Percentiles rank a stretch among this genome's conserved stretches.
These are phyloP conservation scores for Aeminium ludgeri DNA, from an alignment of 495 filamentous ascomycete species.

Conservation along the genomic window DNA sequence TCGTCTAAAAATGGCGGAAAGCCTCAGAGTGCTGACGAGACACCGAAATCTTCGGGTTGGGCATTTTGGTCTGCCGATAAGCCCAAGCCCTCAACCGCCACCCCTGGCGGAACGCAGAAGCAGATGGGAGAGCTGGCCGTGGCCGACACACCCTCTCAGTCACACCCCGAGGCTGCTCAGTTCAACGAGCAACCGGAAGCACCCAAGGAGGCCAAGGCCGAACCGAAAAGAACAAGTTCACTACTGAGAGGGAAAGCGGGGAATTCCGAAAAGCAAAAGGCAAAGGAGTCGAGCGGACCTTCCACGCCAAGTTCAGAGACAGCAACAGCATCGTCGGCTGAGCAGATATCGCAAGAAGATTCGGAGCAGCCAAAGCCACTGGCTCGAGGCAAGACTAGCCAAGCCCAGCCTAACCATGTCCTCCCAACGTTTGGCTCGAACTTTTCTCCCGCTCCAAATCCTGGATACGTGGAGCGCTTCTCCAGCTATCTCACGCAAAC, in stretches of 20 bases:
- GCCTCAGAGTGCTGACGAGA: slow-evolving; percentile 2
- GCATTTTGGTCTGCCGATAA: slow-evolving; percentile 66
- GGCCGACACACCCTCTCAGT: slow-evolving; percentile 47
- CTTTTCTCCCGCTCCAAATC: slow-evolving; percentile 17
- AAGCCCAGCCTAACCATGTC: slow-evolving; percentile 18
- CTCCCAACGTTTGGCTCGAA: slow-evolving; percentile 22
- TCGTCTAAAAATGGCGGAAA: neutral
- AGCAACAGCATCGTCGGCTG: neutral
- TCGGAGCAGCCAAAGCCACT: neutral
- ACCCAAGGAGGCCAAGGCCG: neutral
- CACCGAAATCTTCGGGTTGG: slow-evolving; percentile 51
- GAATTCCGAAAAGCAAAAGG: slow-evolving; percentile 1
- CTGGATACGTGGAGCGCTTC: slow-evolving; percentile 11
- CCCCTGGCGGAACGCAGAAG: slow-evolving; percentile 30
- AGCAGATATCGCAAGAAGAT: neutral
- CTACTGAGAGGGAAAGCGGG: slow-evolving; percentile 10
- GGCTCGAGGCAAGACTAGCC: slow-evolving; percentile 1
- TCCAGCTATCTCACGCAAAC: slow-evolving; percentile 10
- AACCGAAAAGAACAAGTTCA: neutral
- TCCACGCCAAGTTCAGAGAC: neutral
- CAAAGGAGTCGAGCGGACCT: neutral
- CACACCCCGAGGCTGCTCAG: slow-evolving; percentile 42
- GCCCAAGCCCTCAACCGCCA: slow-evolving; percentile 29
- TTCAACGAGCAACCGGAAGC: slow-evolving; percentile 33
- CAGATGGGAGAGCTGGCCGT: slow-evolving; percentile 49